Base-by-base conservation (phyloP, 1,139 yeast genomes). In the Meyerozyma guilliermondii region DNA sequence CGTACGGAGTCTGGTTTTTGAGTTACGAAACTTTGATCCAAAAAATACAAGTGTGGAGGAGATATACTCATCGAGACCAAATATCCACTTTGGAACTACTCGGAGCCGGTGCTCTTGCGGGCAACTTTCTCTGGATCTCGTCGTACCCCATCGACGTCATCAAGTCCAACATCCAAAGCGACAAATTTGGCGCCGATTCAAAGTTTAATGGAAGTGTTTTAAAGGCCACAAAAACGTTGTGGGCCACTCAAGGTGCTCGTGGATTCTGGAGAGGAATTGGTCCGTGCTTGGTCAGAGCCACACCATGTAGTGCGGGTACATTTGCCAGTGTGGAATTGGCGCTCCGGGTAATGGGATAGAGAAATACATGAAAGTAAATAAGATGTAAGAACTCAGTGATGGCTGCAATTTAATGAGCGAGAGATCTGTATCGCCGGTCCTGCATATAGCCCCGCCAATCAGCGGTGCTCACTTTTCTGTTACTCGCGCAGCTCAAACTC, bases 1-100 rank as follows among this genome's bases (percentile, higher is more conserved):
- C 92, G 0, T 85, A 85, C 53, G 95, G 95, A 13, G 81, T 83
- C 13, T 86, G 94, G 94, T 86, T 86, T 52, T 63, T 83, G 46
- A 71, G 89, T 0, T 86, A 82, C 58, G 95, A 86, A 56, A 71
- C 68, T 35, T 62, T 85, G 42, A 78, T 85, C 54, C 67, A 66
- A 40, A 58, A 61, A 41, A 66, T 78, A 16, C 41, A 44, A 60
- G 67, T 29, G 54, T 57, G 27, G 51, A 52, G 61, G 35, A 59
- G 62, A 38, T 59, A 35, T 70, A 69, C 47, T 55, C 55, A 28
- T 62, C 68, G 13, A 65, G 65, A 71, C 38, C 76, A 80, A 16
- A 71, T 84, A 26, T 71, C 80, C 2, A 78, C 91, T 0, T 76
- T 81, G 49, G 81, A 83, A 56, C 68, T 84, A 35, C 69, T 83